Evolutionary conservation across 2,329 filamentous ascomycete genomes (phyloP).

Genomic region (Metarhizium humberi): DNA sequence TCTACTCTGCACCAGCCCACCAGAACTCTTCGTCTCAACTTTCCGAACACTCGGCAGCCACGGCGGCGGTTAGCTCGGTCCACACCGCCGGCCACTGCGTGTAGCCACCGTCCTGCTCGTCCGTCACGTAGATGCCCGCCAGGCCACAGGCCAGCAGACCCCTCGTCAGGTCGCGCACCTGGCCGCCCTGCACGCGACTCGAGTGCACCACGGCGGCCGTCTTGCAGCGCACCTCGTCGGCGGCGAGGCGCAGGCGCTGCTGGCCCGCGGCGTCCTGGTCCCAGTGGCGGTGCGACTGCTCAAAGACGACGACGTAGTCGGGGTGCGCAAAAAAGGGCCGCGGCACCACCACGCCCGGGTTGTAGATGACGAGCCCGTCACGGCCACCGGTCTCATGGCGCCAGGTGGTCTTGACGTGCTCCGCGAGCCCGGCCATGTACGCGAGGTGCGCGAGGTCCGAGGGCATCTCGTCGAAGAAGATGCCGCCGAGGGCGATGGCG

Average conservation of each 20-base stretch:
- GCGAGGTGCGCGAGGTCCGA: conserved; percentile 11
- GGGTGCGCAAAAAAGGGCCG: conserved; percentile 27
- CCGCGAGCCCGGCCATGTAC: conserved; percentile 15
- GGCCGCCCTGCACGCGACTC: not conserved
- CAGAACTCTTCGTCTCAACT: not conserved
- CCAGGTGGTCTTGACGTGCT: conserved; percentile 14
- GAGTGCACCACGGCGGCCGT: not conserved
- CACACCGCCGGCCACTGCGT: conserved; percentile 11
- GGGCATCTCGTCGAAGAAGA: conserved; percentile 40
- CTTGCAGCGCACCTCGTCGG: not conserved
- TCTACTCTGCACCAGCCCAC: no score
- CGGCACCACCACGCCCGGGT: conserved; percentile 33
- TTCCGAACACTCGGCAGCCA: not conserved
- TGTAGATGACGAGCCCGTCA: conserved; percentile 26
- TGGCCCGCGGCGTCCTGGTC: not conserved
- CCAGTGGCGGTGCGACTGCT: conserved; percentile 17
- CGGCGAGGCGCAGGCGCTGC: not conserved
- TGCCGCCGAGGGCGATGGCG: conserved; percentile 30
- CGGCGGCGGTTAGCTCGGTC: conserved; percentile 6
- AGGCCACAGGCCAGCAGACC: conserved; percentile 5
- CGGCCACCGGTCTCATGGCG: not conserved
- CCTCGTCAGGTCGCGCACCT: not conserved
- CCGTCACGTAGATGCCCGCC: conserved; percentile 11
- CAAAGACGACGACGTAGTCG: conserved; percentile 36
- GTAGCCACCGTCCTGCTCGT: conserved; percentile 11